Evolutionary conservation across 2,329 filamentous ascomycete species (phyloP).

Genomic region (Fusarium neocosmosporiellum): DNA sequence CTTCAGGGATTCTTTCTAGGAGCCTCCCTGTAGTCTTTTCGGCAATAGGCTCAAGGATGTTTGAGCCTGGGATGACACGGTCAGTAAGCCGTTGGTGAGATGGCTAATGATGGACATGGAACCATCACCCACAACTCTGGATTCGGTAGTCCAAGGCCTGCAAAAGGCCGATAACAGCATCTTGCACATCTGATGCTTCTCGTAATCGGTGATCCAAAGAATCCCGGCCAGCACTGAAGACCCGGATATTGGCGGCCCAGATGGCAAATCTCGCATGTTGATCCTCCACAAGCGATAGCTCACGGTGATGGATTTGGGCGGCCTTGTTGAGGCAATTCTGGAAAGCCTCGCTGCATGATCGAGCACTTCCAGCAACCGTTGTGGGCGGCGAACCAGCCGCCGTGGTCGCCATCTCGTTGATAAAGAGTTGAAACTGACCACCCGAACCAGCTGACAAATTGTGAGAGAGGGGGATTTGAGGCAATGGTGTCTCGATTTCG

Average conservation of each 20-base stretch:
- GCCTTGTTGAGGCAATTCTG: constrained; percentile 3
- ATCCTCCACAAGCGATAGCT: not conserved
- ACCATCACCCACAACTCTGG: not conserved
- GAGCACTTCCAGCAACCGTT: not conserved
- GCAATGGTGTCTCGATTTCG: not conserved
- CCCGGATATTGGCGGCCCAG: not conserved
- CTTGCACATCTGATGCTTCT: not conserved
- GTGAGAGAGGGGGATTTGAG: not conserved
- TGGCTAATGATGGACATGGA: not conserved
- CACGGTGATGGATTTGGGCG: not conserved
- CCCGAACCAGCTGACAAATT: not conserved
- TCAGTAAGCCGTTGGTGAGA: not conserved
- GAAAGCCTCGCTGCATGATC: not conserved
- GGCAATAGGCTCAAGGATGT: not conserved
- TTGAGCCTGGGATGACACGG: not conserved
- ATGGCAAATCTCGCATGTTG: not conserved
- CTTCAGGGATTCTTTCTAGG: not conserved
- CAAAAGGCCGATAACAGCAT: not conserved
- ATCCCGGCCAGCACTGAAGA: not conserved
- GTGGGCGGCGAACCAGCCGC: not conserved
- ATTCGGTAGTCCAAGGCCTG: not conserved
- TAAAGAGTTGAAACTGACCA: not conserved
- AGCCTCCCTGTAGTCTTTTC: not conserved
- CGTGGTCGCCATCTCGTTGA: not conserved
- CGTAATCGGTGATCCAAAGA: not conserved